phyloP scores from a whole-genome alignment of 305 asterid species.

The Stenogyne calaminthoides region DNA sequence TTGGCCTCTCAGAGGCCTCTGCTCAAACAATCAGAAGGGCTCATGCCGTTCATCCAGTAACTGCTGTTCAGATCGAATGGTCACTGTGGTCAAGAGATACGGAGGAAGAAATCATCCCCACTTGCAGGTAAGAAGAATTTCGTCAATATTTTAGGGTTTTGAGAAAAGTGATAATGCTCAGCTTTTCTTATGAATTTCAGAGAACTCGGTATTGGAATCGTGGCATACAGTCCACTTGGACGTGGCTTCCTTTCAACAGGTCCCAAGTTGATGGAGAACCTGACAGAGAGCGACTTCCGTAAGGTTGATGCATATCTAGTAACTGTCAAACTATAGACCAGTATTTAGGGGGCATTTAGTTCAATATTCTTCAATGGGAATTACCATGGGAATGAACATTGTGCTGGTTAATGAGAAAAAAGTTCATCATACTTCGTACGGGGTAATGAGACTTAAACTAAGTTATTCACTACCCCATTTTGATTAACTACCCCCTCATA shows the following conservation, averaged over 20 bases:
- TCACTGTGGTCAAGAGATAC: conserved; percentile 43
- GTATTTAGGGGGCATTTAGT: too few species aligned
- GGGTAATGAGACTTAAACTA: too few species aligned
- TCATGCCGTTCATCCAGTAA: conserved; percentile 39
- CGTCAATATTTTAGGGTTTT: too few species aligned
- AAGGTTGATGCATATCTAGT: too few species aligned
- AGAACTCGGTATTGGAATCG: conserved; percentile 65
- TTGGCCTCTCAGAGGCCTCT: too few species aligned
- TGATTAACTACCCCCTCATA: too few species aligned
- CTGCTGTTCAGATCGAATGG: conserved; percentile 41
- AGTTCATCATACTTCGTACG: too few species aligned
- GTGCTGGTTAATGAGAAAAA: too few species aligned
- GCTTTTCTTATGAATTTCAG: conserved; percentile 22
- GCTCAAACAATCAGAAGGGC: conserved; percentile 44
- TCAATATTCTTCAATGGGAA: too few species aligned
- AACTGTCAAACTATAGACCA: too few species aligned
- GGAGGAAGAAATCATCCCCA: conserved; percentile 37
- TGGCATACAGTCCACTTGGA: conserved; percentile 56
- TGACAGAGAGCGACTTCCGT: conserved; percentile 49
- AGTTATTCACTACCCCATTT: too few species aligned
- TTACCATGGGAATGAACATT: too few species aligned
- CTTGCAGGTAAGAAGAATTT: conserved; percentile 36
- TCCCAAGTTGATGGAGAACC: conserved; percentile 40
- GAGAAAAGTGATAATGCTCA: neutral
- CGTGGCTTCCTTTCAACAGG: conserved; percentile 56